Evolutionary conservation across 2,329 filamentous ascomycete genomes (phyloP).

Genomic region (Fusarium nygamai): DNA sequence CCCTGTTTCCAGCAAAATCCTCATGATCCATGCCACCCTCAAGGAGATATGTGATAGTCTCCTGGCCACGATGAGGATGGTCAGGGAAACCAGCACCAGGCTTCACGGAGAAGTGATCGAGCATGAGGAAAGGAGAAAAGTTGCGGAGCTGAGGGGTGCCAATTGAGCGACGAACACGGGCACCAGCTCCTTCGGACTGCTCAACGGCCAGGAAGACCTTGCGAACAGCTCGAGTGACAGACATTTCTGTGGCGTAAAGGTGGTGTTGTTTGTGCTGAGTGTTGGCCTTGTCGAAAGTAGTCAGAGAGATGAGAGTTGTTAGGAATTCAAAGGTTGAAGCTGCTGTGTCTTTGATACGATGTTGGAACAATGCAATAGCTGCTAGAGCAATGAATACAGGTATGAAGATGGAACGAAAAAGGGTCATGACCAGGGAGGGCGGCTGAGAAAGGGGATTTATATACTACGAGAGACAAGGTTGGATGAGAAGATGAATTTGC

Average conservation of each 20-base stretch:
- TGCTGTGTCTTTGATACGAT: conserved; percentile 35
- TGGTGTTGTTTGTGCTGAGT: conserved; percentile 29
- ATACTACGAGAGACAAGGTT: conserved; percentile 24
- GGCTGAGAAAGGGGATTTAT: conserved; percentile 29
- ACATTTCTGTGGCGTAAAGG: conserved; percentile 63
- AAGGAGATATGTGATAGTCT: conserved; percentile 91
- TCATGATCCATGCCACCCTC: conserved; percentile 88
- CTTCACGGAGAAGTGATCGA: conserved; percentile 87
- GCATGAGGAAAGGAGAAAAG: conserved; percentile 94
- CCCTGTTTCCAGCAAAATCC: conserved; percentile 87
- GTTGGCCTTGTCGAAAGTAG: neutral
- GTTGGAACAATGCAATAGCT: conserved; percentile 43
- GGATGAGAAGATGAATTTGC: conserved; percentile 26
- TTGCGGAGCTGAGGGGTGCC: conserved; percentile 85
- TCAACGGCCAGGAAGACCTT: conserved; percentile 87
- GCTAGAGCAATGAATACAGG: conserved; percentile 45
- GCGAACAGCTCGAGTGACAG: conserved; percentile 77
- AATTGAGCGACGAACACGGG: conserved; percentile 85
- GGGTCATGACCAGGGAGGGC: conserved; percentile 44
- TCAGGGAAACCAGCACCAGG: conserved; percentile 90
- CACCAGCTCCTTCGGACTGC: conserved; percentile 88
- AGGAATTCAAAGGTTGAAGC: conserved; percentile 30
- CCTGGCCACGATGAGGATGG: conserved; percentile 84
- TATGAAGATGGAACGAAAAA: conserved; percentile 43
- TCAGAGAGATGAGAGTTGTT: conserved; percentile 11